Evolutionary conservation across 164 flowering plant genomes (phyloP).

Genomic region (Buxus sempervirens): DNA sequence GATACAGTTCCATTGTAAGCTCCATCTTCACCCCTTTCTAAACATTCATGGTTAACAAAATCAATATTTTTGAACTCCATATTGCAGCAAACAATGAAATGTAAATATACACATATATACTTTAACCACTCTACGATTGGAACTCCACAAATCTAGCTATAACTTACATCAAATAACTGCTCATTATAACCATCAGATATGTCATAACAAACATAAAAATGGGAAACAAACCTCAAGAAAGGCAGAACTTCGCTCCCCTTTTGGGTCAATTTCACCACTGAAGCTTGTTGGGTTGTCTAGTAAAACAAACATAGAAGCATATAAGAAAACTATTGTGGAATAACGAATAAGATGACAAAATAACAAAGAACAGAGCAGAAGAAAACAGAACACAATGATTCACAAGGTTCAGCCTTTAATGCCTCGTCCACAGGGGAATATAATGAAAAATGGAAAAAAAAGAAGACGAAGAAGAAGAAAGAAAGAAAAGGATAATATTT

Average conservation of each 20-base stretch:
- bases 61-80: not conserved
- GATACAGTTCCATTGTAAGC: slow-evolving; percentile 39
- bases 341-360: too few species aligned
- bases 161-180: too few species aligned
- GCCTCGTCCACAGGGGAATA: too few species aligned
- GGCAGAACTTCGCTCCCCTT: slow-evolving; percentile 5
- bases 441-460: too few species aligned
- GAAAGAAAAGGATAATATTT: not conserved
- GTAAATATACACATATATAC: not conserved
- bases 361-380: too few species aligned
- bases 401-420: too few species aligned
- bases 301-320: not conserved
- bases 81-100: not conserved
- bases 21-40: slow-evolving; percentile 33
- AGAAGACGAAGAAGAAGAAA: not conserved
- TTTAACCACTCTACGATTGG: too few species aligned
- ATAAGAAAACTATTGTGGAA: not conserved
- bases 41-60: not conserved
- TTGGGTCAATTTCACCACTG: not conserved
- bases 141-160: too few species aligned
- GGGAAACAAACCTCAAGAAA: slow-evolving; percentile 15
- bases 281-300: slow-evolving; percentile 8
- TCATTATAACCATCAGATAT: too few species aligned
- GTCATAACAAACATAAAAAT: not conserved
- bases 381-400: too few species aligned